Evolutionary conservation across 441 rosid species (phyloP).

Genomic region (Arabidopsis lyrata): DNA sequence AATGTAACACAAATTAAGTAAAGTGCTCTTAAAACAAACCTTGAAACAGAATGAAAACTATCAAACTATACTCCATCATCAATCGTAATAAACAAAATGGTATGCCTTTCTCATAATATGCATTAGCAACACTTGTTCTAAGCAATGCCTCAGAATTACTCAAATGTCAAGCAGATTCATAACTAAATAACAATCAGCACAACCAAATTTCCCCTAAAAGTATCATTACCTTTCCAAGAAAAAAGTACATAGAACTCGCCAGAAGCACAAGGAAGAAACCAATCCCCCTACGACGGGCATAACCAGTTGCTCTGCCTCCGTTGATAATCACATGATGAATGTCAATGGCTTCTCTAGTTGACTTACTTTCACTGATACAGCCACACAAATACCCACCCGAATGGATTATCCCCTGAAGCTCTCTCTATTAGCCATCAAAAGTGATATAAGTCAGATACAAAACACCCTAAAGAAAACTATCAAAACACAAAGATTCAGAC

Average conservation of each 20-base stretch:
- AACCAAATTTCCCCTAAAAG: background rate
- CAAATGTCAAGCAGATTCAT: background rate
- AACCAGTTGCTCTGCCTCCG: conserved; percentile 48
- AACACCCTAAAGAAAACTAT: conserved; percentile 9
- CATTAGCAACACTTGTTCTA: conserved; percentile 4
- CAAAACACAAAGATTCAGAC: conserved; percentile 4
- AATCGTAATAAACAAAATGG: background rate
- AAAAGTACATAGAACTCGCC: conserved; percentile 45
- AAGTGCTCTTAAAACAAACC: background rate
- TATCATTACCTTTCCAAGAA: conserved; percentile 58
- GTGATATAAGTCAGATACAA: conserved; percentile 19
- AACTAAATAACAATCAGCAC: too few relatives aligned
- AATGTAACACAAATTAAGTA: conserved; percentile 19
- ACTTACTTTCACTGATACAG: conserved; percentile 56
- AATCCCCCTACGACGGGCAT: conserved; percentile 37
- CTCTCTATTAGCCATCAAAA: conserved; percentile 54
- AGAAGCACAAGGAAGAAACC: conserved; percentile 49
- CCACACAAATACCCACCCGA: conserved; percentile 95
- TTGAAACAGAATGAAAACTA: background rate
- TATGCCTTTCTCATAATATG: background rate
- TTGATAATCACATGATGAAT: conserved; percentile 65
- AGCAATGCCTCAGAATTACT: conserved; percentile 22
- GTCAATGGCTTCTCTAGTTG: conserved; percentile 58
- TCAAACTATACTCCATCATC: background rate
- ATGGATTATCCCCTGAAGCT: conserved; percentile 70